These are phyloP conservation scores for Isoetes taiwanensis DNA, from an alignment of 75 land plant genomes.

Conservation along the genomic window DNA sequence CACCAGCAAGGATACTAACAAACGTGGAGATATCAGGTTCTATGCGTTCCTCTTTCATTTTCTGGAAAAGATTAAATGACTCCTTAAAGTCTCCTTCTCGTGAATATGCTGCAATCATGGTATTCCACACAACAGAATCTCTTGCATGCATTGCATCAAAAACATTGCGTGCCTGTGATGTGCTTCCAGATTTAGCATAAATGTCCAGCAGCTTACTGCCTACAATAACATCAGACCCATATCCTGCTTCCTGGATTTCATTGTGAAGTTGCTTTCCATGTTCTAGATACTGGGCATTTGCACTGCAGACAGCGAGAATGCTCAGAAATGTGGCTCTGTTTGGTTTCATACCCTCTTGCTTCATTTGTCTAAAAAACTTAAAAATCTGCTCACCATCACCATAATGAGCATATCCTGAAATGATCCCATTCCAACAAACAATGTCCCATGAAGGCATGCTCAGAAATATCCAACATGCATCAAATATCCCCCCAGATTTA, in stretches of 20 bases:
- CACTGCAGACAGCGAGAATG: slow-evolving; percentile 30
- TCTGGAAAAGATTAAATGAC: slow-evolving; percentile 19
- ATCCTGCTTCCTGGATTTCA: too few relatives aligned
- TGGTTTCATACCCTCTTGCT: slow-evolving; percentile 14
- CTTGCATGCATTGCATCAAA: slow-evolving; percentile 28
- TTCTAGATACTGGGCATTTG: not conserved
- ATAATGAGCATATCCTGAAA: slow-evolving; percentile 8
- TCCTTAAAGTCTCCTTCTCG: slow-evolving; percentile 21
- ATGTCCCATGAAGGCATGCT: not conserved
- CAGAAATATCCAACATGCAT: not conserved
- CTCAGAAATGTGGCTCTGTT: slow-evolving; percentile 40
- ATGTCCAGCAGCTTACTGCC: slow-evolving; percentile 19
- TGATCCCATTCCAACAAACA: slow-evolving; percentile 9
- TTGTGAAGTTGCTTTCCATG: too few relatives aligned
- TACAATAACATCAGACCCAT: not conserved
- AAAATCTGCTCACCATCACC: not conserved
- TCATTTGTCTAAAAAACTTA: slow-evolving; percentile 3
- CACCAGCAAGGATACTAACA: slow-evolving; percentile 37
- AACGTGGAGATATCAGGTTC: slow-evolving; percentile 34
- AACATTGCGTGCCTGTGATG: slow-evolving; percentile 14
- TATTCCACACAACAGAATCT: slow-evolving; percentile 32
- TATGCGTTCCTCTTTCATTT: slow-evolving; percentile 14
- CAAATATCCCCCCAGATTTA: slow-evolving; percentile 7
- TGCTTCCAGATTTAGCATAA: slow-evolving; percentile 24
- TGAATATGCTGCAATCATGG: slow-evolving; percentile 42